Percentiles rank a stretch among this genome's conserved stretches.
Evolutionary conservation across 805 yeast genomes (phyloP).

Genomic region (Cyberlindnera maritima): DNA sequence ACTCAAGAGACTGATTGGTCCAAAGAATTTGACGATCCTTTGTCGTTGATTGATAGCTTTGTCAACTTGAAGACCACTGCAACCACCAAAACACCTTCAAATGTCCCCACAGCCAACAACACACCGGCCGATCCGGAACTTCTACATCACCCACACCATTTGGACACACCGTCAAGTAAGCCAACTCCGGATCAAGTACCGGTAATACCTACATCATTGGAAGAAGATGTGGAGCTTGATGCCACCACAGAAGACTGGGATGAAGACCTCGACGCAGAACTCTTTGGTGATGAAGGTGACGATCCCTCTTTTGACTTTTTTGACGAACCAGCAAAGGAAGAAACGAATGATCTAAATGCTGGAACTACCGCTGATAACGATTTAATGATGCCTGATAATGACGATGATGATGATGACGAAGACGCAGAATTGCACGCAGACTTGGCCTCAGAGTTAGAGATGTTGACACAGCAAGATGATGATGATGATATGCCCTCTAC

Average conservation of each 20-base stretch:
- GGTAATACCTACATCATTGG: not conserved
- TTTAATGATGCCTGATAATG: slow-evolving; percentile 31
- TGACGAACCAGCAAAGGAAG: slow-evolving; percentile 24
- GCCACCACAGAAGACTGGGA: slow-evolving; percentile 25
- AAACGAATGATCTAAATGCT: slow-evolving; percentile 12
- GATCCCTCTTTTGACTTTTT: slow-evolving; percentile 28
- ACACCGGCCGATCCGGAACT: slow-evolving; percentile 21
- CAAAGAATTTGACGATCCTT: slow-evolving; percentile 20
- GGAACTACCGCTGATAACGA: slow-evolving; percentile 18
- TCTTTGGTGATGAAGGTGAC: slow-evolving; percentile 33
- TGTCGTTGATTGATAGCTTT: slow-evolving; percentile 38
- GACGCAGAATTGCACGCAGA: slow-evolving; percentile 35
- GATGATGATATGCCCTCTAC: not conserved
- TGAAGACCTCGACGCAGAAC: slow-evolving; percentile 29
- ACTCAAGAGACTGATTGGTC: not conserved
- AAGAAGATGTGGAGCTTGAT: slow-evolving; percentile 1
- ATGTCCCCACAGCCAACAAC: slow-evolving; percentile 25
- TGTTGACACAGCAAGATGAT: slow-evolving; percentile 12
- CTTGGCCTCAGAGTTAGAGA: slow-evolving; percentile 30
- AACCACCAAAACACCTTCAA: slow-evolving; percentile 35
- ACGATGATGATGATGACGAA: slow-evolving; percentile 27
- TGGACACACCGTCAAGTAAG: slow-evolving; percentile 10
- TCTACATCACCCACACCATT: not conserved
- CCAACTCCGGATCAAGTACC: slow-evolving; percentile 9
- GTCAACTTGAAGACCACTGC: slow-evolving; percentile 37